Conservation (phyloP, 1,284 basidiomycete genomes). For the Wolfiporia cocos region DNA sequence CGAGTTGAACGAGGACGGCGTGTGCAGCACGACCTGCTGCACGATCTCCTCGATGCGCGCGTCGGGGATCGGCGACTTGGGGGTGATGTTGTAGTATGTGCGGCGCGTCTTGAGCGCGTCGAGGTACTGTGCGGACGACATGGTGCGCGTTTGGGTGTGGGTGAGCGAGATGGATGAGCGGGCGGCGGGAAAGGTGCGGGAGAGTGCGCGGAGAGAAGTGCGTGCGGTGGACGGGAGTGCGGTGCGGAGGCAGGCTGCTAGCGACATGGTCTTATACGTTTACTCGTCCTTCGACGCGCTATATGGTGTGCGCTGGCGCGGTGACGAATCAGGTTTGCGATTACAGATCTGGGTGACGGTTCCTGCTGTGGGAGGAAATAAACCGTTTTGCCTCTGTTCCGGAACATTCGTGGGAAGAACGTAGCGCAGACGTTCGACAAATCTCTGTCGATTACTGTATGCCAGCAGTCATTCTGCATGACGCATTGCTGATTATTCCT, state of each 20-base stretch:
- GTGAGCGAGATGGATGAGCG: background rate
- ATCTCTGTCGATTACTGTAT: too few species aligned
- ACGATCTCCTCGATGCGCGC: slow-evolving; percentile 20
- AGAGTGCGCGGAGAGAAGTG: background rate
- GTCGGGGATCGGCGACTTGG: slow-evolving; percentile 18
- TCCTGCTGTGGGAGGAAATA: too few species aligned
- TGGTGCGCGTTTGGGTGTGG: slow-evolving; percentile 9
- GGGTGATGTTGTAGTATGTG: slow-evolving; percentile 17
- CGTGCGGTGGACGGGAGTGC: slow-evolving; percentile 1
- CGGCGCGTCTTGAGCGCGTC: slow-evolving; percentile 19
- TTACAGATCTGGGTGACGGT: too few species aligned
- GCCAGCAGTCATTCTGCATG: too few species aligned
- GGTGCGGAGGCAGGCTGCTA: slow-evolving; percentile 1
- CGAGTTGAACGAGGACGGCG: slow-evolving; percentile 21
- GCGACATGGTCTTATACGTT: slow-evolving; percentile 3
- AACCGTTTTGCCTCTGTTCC: too few species aligned
- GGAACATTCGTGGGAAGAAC: too few species aligned
- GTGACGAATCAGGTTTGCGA: too few species aligned
- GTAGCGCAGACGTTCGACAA: too few species aligned
- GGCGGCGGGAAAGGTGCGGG: background rate
- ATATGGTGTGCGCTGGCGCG: too few species aligned
- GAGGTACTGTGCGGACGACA: slow-evolving; percentile 18
- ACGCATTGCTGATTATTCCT: too few species aligned
- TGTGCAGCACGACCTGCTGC: slow-evolving; percentile 16
- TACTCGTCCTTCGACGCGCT: too few species aligned